These are phyloP conservation scores for Porcisia hertigi DNA, from an alignment of 208 protist species.

Conservation along the genomic window DNA sequence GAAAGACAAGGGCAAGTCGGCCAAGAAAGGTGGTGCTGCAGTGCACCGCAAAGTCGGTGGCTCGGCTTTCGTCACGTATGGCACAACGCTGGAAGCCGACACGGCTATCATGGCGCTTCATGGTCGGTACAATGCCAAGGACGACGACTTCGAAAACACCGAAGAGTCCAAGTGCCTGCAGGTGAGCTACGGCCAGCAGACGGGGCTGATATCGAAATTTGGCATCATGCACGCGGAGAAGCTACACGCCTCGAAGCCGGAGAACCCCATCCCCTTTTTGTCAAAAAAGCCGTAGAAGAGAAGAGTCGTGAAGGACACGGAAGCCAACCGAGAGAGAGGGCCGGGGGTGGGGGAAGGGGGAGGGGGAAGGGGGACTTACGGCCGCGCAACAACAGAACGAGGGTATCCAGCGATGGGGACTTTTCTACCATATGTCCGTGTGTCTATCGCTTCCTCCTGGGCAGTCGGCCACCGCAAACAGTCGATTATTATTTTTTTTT, in stretches of 20 bases:
- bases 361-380: too few relatives aligned
- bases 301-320: not conserved
- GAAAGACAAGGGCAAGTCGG: conserved; percentile 35
- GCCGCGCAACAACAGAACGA: too few relatives aligned
- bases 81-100: conserved; percentile 66
- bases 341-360: not conserved
- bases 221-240: conserved; percentile 41
- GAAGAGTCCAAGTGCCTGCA: conserved; percentile 52
- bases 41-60: conserved; percentile 43
- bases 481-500: too few relatives aligned
- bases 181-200: conserved; percentile 60
- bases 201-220: conserved; percentile 54
- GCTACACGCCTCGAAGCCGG: conserved; percentile 42
- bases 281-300: conserved; percentile 3
- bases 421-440: not conserved
- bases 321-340: not conserved
- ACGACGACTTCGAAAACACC: conserved; percentile 30
- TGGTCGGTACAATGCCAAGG: conserved; percentile 57
- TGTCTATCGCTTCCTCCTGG: not conserved
- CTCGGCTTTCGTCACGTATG: conserved; percentile 73
- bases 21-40: not conserved
- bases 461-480: not conserved
- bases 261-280: conserved; percentile 51
- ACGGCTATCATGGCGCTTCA: conserved; percentile 69
- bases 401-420: too few relatives aligned